Evolutionary conservation across 2,329 filamentous ascomycete genomes (phyloP).

Genomic region (Colletotrichum scovillei): DNA sequence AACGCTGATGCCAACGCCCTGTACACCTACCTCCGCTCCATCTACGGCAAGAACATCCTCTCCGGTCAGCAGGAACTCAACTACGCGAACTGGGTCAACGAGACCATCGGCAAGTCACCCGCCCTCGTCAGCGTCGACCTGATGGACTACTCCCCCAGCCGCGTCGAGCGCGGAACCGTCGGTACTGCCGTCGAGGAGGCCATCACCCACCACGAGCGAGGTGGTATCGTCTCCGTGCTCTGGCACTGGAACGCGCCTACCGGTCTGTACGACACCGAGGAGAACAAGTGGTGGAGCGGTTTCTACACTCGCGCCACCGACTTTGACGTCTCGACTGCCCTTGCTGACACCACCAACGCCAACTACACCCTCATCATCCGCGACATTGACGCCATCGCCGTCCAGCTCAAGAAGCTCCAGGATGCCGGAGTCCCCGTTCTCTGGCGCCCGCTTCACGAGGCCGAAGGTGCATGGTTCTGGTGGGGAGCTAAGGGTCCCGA

Average conservation of each 20-base stretch:
- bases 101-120: slow-evolving; percentile 58
- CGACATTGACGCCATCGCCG: slow-evolving; percentile 59
- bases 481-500: slow-evolving; percentile 61
- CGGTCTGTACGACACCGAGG: slow-evolving; percentile 57
- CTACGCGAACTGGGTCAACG: slow-evolving; percentile 54
- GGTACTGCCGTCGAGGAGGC: slow-evolving; percentile 58
- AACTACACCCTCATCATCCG: slow-evolving; percentile 60
- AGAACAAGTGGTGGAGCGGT: slow-evolving; percentile 59
- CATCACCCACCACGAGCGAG: slow-evolving; percentile 53
- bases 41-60: slow-evolving; percentile 59
- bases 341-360: slow-evolving; percentile 53
- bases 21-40: slow-evolving; percentile 53
- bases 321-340: slow-evolving; percentile 56
- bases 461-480: slow-evolving; percentile 64
- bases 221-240: slow-evolving; percentile 58
- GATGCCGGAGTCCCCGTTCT: slow-evolving; percentile 57
- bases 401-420: slow-evolving; percentile 56
- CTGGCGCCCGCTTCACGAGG: slow-evolving; percentile 61
- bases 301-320: slow-evolving; percentile 63
- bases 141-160: slow-evolving; percentile 61
- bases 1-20: slow-evolving; percentile 50
- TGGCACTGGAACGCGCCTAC: slow-evolving; percentile 62
- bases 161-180: slow-evolving; percentile 53
- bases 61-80: slow-evolving; percentile 60
- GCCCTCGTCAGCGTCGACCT: slow-evolving; percentile 58